Evolutionary conservation across 2,329 filamentous ascomycete genomes (phyloP).

Genomic region (Bipolaris cookei): DNA sequence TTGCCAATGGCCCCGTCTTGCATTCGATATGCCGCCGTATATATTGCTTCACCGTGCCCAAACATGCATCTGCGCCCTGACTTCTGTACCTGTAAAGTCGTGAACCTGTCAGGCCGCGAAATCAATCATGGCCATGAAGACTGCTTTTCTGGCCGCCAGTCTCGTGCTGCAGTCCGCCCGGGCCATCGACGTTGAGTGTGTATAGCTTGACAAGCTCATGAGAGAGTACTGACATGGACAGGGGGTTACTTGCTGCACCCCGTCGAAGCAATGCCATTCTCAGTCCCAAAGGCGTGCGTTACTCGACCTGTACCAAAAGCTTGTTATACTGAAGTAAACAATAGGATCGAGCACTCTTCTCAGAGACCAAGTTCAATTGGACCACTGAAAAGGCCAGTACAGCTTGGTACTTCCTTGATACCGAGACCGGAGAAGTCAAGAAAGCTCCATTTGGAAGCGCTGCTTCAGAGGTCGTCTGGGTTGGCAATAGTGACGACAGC

Average conservation of each 20-base stretch:
- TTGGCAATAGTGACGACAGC: conserved; percentile 48
- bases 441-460: conserved; percentile 42
- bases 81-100: conserved; percentile 13
- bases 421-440: conserved; percentile 40
- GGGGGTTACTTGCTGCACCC: conserved; percentile 36
- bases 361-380: conserved; percentile 47
- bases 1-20: conserved; percentile 12
- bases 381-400: conserved; percentile 53
- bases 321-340: conserved; percentile 5
- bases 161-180: conserved; percentile 34
- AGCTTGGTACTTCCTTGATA: conserved; percentile 52
- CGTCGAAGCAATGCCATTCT: conserved; percentile 43
- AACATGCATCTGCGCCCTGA: conserved; percentile 1
- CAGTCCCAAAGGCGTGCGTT: conserved; percentile 42
- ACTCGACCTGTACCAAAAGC: background rate
- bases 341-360: conserved; percentile 44
- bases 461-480: conserved; percentile 46
- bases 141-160: conserved; percentile 31
- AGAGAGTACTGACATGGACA: conserved; percentile 13
- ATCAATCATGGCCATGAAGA: conserved; percentile 38
- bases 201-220: background rate
- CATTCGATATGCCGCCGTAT: conserved; percentile 23
- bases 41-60: conserved; percentile 25
- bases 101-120: conserved; percentile 7
- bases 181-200: conserved; percentile 39